Evolutionary conservation across 2,329 filamentous ascomycete species (phyloP), one percentile per base, ranked within the genome.

Genomic region (Metarhizium album): DNA sequence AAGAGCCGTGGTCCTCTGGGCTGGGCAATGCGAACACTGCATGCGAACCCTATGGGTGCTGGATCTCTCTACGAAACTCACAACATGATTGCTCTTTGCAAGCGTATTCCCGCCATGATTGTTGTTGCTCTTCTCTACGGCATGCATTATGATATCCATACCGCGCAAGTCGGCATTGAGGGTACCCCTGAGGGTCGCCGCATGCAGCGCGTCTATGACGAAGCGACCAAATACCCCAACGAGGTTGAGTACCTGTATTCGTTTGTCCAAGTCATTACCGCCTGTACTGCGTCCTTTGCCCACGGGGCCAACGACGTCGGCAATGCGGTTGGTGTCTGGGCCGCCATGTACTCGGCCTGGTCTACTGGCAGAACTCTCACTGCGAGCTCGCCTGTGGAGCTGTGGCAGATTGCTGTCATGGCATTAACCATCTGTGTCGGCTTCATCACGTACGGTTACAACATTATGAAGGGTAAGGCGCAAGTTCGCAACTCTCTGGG

Each of bases 21-120:
- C 59, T 90, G 87, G 87, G 87, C 84, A 37, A 87, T 91, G 83
- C 84, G 87, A 58, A 79, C 74, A 47, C 81, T 90, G 20, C 84
- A 80, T 62, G 74, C 86, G 60, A 86, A 90, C 72, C 84, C 80
- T 46, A 78, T 88, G 69, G 84, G 84, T 18, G 65, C 81, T 18
- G 87, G 87, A 48, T 74, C 83, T 60, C 76, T 90, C 56, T 88
- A 91, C 70, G 87, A 91, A 69, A 59, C 75, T 20, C 72, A 82
- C 68, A 91, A 91, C 74, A 70, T 90, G 54, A 76, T 75, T 62
- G 76, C 76, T 47, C 53, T 83, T 22, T 27, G 73, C 53, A 84
- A 80, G 68, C 84, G 86, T 22, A 62, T 90, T 8, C 87, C 87
- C 0, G 85, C 87, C 47, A 76, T 76, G 67, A 64, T 87, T 54